Conservation (phyloP, 2,329 filamentous ascomycete species). For the Fusarium sp. region DNA sequence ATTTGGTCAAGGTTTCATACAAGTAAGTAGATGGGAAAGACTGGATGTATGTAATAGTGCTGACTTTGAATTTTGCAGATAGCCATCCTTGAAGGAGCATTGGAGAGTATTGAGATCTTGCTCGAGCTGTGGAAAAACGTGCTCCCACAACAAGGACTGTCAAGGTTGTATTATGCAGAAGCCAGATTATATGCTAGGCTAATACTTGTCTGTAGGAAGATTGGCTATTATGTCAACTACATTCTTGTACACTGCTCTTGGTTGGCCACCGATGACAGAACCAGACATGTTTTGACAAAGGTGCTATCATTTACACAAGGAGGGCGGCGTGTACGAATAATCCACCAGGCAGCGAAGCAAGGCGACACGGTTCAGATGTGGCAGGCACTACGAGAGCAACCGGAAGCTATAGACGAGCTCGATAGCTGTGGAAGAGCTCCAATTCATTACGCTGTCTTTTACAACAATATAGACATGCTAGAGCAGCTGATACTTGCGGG, state of each 20-base stretch:
- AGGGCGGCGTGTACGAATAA: fast-evolving
- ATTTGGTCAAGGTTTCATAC: fast-evolving
- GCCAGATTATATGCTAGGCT: fast-evolving
- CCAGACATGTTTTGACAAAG: background rate
- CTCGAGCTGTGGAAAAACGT: conserved; percentile 23
- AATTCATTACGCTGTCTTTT: fast-evolving
- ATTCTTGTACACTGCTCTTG: fast-evolving
- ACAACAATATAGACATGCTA: fast-evolving
- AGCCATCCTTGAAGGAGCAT: fast-evolving
- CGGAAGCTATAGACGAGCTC: conserved; percentile 4
- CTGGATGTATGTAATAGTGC: fast-evolving
- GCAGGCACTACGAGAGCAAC: conserved; percentile 2
- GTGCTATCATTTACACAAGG: background rate
- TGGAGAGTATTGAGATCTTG: background rate
- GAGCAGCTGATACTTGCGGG: conserved; percentile 4
- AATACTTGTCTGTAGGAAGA: background rate
- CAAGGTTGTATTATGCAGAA: background rate
- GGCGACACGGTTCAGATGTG: background rate
- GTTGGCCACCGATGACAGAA: fast-evolving
- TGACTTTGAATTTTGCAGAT: fast-evolving
- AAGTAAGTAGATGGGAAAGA: background rate
- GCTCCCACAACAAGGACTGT: conserved; percentile 13
- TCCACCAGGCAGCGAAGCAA: background rate
- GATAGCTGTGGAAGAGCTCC: fast-evolving
- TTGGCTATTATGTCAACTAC: fast-evolving